These are phyloP conservation scores for Suhomyces taliae DNA, from an alignment of 1,139 yeast genomes.

Conservation along the genomic window DNA sequence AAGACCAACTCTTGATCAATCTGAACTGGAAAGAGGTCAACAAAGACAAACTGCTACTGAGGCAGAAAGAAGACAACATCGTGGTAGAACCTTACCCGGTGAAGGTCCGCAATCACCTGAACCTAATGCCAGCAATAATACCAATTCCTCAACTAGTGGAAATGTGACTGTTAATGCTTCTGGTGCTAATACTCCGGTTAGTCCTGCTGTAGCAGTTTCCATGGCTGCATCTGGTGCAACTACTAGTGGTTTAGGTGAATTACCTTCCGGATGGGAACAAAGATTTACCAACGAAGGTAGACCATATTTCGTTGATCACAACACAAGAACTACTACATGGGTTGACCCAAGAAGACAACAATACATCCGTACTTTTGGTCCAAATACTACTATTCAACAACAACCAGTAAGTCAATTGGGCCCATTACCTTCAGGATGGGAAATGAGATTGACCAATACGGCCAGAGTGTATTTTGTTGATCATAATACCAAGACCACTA, in stretches of 20 bases:
- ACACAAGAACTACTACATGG: conserved; percentile 99
- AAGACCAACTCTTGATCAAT: conserved; percentile 78
- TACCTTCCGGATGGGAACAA: conserved; percentile 99
- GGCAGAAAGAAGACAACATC: conserved; percentile 86
- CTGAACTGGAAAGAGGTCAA: conserved; percentile 65
- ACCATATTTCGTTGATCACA: conserved; percentile 97
- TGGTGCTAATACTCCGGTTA: conserved; percentile 50
- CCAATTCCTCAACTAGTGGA: conserved; percentile 31
- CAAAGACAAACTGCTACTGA: conserved; percentile 67
- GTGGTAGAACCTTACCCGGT: conserved; percentile 87
- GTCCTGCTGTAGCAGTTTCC: conserved; percentile 72
- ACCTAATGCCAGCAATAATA: conserved; percentile 1
- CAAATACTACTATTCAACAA: conserved; percentile 87
- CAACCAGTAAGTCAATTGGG: conserved; percentile 99
- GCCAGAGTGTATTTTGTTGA: conserved; percentile 98
- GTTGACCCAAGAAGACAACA: conserved; percentile 99
- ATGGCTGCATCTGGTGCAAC: conserved; percentile 91
- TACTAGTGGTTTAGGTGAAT: conserved; percentile 92
- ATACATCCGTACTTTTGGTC: conserved; percentile 92
- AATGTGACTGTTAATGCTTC: conserved; percentile 48
- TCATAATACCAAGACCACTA: conserved; percentile 97
- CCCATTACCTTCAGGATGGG: conserved; percentile 99
- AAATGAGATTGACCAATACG: conserved; percentile 97
- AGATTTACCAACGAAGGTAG: conserved; percentile 97
- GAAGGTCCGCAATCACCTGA: conserved; percentile 48